Conservation (phyloP, 192 early-diverging fungal genomes). For the Chytriomyces hyalinus region DNA sequence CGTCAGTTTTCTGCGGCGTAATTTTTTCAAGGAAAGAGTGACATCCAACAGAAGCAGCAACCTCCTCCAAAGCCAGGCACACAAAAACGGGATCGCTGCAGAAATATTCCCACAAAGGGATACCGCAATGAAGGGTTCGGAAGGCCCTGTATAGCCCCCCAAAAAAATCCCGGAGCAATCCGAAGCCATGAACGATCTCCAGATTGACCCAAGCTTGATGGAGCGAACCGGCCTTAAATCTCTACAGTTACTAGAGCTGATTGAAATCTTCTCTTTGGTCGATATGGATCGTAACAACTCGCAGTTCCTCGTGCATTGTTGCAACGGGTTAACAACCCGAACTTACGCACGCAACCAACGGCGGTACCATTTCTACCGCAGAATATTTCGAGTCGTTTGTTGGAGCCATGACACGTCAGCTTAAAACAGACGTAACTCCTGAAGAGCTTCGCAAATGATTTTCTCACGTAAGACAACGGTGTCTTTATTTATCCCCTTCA, state of each 20-base stretch:
- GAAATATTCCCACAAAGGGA: too few relatives aligned
- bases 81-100: too few relatives aligned
- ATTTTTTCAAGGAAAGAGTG: too few relatives aligned
- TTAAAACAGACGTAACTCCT: conserved; percentile 54
- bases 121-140: too few relatives aligned
- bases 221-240: conserved; percentile 43
- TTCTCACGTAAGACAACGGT: conserved; percentile 35
- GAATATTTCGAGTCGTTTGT: conserved; percentile 67
- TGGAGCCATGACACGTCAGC: conserved; percentile 54
- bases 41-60: too few relatives aligned
- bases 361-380: conserved; percentile 14
- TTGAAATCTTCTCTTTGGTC: conserved; percentile 62
- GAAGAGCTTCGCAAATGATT: conserved; percentile 52
- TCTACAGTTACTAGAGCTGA: conserved; percentile 54
- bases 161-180: background rate
- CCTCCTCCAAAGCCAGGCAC: too few relatives aligned
- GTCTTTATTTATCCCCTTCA: too few relatives aligned
- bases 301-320: background rate
- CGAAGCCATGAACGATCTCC: conserved; percentile 15
- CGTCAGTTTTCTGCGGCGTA: too few relatives aligned
- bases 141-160: too few relatives aligned
- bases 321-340: conserved; percentile 24
- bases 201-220: conserved; percentile 50
- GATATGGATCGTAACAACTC: conserved; percentile 44
- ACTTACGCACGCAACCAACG: background rate